Conservation (phyloP, 2,329 filamentous ascomycete species). For the Cadophora luteo-olivacea region DNA sequence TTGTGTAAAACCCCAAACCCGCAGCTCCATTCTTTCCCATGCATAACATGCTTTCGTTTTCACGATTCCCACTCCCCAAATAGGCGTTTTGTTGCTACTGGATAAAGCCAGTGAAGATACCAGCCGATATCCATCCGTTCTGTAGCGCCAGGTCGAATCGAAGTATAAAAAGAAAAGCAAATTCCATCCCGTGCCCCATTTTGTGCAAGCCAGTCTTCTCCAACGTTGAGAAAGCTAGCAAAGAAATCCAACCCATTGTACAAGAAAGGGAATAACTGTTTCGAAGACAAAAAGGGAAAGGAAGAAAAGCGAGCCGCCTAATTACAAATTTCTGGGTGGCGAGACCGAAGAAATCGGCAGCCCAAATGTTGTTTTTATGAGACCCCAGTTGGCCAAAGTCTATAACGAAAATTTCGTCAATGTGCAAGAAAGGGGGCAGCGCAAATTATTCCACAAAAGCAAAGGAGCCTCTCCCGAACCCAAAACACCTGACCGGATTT, state of each 20-base stretch:
- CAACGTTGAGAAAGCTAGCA: conserved; percentile 34
- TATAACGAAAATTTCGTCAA: conserved; percentile 39
- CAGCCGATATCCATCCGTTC: conserved; percentile 5
- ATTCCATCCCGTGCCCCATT: conserved; percentile 39
- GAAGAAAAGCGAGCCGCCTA: conserved; percentile 42
- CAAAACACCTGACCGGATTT: conserved; percentile 47
- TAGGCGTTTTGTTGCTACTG: conserved; percentile 10
- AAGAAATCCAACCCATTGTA: conserved; percentile 41
- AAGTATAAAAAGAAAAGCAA: conserved; percentile 26
- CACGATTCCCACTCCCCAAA: conserved; percentile 14
- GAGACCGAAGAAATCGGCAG: conserved; percentile 37
- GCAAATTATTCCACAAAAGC: conserved; percentile 39
- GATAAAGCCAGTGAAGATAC: conserved; percentile 10
- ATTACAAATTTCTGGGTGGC: conserved; percentile 47
- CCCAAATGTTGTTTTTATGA: conserved; percentile 41
- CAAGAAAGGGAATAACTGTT: conserved; percentile 45
- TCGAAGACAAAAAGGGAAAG: conserved; percentile 41
- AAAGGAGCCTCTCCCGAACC: conserved; percentile 42
- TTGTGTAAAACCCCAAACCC: conserved; percentile 21
- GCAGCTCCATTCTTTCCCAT: conserved; percentile 18
- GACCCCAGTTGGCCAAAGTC: conserved; percentile 37
- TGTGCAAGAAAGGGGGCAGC: conserved; percentile 43
- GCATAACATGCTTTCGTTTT: conserved; percentile 18
- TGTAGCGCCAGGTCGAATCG: conserved; percentile 20
- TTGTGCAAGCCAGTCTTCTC: conserved; percentile 42